Conservation (phyloP, 805 yeast genomes). For the Candida yuanshanica region DNA sequence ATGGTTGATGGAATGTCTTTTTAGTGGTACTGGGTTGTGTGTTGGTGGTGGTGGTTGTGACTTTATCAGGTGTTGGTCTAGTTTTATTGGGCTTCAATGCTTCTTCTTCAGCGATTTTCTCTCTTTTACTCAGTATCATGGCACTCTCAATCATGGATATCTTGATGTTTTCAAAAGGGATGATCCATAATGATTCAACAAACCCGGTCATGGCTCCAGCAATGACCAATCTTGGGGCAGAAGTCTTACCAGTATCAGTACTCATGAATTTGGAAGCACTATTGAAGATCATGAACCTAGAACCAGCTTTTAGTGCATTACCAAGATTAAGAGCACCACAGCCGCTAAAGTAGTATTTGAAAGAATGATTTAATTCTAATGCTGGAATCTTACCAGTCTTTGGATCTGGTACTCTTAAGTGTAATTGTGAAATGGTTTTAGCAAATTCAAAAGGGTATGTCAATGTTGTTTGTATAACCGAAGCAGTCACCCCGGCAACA, state of each 20-base stretch:
- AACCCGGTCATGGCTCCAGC: constrained; percentile 85
- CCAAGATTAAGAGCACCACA: constrained; percentile 74
- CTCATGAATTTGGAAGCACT: constrained; percentile 66
- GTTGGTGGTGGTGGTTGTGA: not conserved
- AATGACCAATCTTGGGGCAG: constrained; percentile 75
- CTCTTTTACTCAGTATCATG: constrained; percentile 26
- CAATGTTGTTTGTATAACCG: constrained; percentile 53
- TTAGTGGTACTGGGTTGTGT: constrained; percentile 1
- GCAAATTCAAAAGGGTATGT: constrained; percentile 70
- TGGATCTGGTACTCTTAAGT: constrained; percentile 36
- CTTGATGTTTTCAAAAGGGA: constrained; percentile 88
- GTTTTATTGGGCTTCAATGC: not conserved
- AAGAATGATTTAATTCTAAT: constrained; percentile 23
- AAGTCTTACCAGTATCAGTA: constrained; percentile 50
- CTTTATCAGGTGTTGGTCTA: constrained; percentile 25
- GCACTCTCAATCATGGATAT: constrained; percentile 74
- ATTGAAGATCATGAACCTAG: constrained; percentile 71
- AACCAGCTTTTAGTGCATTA: constrained; percentile 62
- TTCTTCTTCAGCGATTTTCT: constrained; percentile 6
- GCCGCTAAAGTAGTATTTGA: constrained; percentile 46
- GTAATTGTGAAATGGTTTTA: constrained; percentile 60
- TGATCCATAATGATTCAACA: constrained; percentile 73
- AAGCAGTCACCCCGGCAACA: constrained; percentile 57
- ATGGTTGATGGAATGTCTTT: constrained; percentile 27
- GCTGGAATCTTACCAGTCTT: constrained; percentile 12